phyloP scores from a whole-genome alignment of 2,329 filamentous ascomycete genomes.

The Epichloe sibirici region DNA sequence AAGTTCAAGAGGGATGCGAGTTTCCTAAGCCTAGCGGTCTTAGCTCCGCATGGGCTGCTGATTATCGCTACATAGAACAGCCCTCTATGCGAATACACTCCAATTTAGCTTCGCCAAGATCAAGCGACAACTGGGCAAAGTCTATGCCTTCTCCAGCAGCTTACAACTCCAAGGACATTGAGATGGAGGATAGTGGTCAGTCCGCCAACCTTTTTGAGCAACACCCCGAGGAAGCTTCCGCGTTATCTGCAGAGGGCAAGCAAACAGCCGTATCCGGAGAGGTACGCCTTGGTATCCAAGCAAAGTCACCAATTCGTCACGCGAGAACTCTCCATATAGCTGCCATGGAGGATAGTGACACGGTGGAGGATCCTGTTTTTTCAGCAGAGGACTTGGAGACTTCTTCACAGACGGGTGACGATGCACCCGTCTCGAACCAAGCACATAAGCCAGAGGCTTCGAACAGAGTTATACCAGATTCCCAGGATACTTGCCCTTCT shows the following conservation, averaged over 20 bases:
- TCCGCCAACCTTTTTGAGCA: constrained; percentile 7
- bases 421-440: constrained; percentile 3
- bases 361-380: constrained; percentile 4
- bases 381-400: constrained; percentile 1
- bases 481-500: constrained; percentile 15
- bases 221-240: constrained; percentile 4
- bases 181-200: not conserved
- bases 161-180: not conserved
- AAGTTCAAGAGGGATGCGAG: constrained; percentile 18
- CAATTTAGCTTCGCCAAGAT: constrained; percentile 4
- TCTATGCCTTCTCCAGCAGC: not conserved
- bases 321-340: not conserved
- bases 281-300: not conserved
- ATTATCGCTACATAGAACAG: constrained; percentile 11
- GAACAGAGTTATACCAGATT: constrained; percentile 15
- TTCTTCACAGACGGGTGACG: constrained; percentile 5
- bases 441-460: not conserved
- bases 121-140: constrained; percentile 2
- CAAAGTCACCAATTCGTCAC: not conserved
- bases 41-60: constrained; percentile 23
- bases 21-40: constrained; percentile 18
- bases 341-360: constrained; percentile 5
- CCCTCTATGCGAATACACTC: not conserved
- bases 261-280: not conserved
- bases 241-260: not conserved